These are phyloP conservation scores for Lachnellula suecica DNA, from an alignment of 2,329 filamentous ascomycete species.

Conservation along the genomic window DNA sequence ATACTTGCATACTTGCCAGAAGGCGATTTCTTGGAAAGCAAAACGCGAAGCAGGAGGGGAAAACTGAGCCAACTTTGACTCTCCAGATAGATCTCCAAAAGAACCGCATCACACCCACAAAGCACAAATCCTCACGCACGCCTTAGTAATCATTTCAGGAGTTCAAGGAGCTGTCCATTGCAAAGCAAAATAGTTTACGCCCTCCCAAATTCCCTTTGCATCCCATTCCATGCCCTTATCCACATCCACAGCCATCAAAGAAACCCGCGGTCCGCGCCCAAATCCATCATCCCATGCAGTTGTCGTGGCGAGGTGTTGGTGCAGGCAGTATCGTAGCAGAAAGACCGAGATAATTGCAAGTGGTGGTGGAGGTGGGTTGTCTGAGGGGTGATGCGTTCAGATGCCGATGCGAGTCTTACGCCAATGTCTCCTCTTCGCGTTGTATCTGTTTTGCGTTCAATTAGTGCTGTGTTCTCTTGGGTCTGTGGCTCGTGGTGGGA, in stretches of 20 bases:
- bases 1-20: too few relatives aligned
- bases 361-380: too few relatives aligned
- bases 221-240: slow-evolving; percentile 3
- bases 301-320: too few relatives aligned
- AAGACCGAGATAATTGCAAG: too few relatives aligned
- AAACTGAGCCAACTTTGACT: too few relatives aligned
- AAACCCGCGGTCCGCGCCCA: not conserved
- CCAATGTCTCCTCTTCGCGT: slow-evolving; percentile 99
- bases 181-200: slow-evolving; percentile 13
- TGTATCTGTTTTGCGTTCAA: slow-evolving; percentile 89
- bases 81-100: too few relatives aligned
- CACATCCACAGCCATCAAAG: not conserved
- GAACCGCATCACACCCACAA: not conserved
- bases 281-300: slow-evolving; percentile 7
- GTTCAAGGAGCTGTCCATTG: slow-evolving; percentile 8
- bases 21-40: too few relatives aligned
- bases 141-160: not conserved
- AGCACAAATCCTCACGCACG: too few relatives aligned
- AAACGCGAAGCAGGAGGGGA: too few relatives aligned
- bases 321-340: too few relatives aligned
- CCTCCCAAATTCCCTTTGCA: slow-evolving; percentile 6
- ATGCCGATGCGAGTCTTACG: slow-evolving; percentile 99
- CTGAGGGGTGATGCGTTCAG: slow-evolving; percentile 62
- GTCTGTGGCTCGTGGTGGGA: slow-evolving; percentile 5
- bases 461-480: too few relatives aligned